These are phyloP conservation scores for Metarhizium anisopliae DNA, from an alignment of 2,329 filamentous ascomycete species.

Conservation along the genomic window DNA sequence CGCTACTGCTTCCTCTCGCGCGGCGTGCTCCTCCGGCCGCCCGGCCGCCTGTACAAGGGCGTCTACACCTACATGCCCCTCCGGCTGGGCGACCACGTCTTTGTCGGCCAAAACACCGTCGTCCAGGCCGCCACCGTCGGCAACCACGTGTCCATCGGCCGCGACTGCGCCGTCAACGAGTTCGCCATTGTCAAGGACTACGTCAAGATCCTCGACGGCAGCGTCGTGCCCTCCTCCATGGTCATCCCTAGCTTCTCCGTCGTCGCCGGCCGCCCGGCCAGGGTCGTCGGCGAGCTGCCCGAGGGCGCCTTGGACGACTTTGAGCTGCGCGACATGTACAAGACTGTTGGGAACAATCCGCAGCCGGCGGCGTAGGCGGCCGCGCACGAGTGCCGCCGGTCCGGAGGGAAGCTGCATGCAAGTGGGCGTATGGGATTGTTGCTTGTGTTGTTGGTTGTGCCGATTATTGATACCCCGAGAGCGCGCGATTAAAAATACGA, in stretches of 20 bases:
- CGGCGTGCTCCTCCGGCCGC: slow-evolving; percentile 71
- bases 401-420: no score
- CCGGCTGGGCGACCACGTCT: slow-evolving; percentile 90
- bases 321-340: slow-evolving; percentile 56
- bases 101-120: slow-evolving; percentile 65
- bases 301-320: slow-evolving; percentile 60
- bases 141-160: slow-evolving; percentile 78
- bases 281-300: slow-evolving; percentile 72
- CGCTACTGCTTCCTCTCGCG: slow-evolving; percentile 84
- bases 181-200: slow-evolving; percentile 93
- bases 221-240: slow-evolving; percentile 78
- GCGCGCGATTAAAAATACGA: background rate
- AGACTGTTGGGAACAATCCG: slow-evolving; percentile 51
- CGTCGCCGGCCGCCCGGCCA: slow-evolving; percentile 74
- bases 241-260: slow-evolving; percentile 88
- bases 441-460: no score
- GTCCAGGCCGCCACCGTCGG: slow-evolving; percentile 79
- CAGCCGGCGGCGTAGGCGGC: slow-evolving; percentile 20
- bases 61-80: slow-evolving; percentile 76
- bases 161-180: slow-evolving; percentile 67
- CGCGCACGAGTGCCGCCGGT: background rate
- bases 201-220: slow-evolving; percentile 75
- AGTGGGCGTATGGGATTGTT: no score
- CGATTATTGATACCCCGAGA: background rate
- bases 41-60: slow-evolving; percentile 73